Conservation (phyloP, 2,329 filamentous ascomycete genomes). For the Fusarium sp. region DNA sequence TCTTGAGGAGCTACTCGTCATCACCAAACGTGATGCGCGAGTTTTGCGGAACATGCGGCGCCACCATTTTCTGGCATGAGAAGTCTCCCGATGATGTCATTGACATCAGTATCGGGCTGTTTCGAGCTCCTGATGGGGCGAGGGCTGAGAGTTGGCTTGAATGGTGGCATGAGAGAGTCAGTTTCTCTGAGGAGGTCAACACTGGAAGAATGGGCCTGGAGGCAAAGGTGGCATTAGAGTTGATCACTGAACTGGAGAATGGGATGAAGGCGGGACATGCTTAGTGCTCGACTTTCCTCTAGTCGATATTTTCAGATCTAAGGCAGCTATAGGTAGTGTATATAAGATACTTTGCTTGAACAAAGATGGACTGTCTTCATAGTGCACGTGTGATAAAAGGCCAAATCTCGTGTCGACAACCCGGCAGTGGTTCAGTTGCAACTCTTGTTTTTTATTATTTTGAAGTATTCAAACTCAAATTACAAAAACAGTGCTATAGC, state of each 20-base stretch:
- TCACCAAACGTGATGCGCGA: neutral
- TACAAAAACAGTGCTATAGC: neutral
- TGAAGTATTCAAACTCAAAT: neutral
- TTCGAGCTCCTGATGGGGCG: neutral
- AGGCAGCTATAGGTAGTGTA: neutral
- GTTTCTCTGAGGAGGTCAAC: neutral
- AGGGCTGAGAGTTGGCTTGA: neutral
- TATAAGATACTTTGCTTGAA: neutral
- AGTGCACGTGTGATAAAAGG: neutral
- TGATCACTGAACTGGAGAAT: neutral
- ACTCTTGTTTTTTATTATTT: neutral
- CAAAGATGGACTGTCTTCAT: neutral
- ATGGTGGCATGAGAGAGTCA: neutral
- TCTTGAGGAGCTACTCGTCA: neutral
- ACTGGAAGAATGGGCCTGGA: neutral
- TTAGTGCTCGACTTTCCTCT: neutral
- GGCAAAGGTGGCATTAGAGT: neutral
- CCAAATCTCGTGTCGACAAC: neutral
- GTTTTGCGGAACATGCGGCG: neutral
- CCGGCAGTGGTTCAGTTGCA: neutral
- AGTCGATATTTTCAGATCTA: neutral
- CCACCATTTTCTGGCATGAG: neutral
- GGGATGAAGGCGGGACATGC: neutral
- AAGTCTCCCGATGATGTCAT: neutral
- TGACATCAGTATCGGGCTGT: neutral